Evolutionary conservation across 805 yeast species (phyloP).

Genomic region (Metschnikowia proteae): DNA sequence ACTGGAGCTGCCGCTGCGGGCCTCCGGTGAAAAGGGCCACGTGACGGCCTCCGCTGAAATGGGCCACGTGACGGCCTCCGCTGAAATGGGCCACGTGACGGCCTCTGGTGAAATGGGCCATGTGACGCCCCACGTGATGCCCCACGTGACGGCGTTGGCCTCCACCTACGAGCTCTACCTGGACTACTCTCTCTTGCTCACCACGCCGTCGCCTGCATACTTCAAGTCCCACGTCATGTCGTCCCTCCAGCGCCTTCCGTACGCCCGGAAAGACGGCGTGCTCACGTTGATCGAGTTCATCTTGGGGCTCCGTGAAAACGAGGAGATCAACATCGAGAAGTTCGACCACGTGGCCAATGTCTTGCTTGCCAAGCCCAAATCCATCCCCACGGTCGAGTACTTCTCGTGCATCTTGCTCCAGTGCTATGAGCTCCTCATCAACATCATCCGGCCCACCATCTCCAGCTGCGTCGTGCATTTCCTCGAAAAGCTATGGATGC

Average conservation of each 20-base stretch:
- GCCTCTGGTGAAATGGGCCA: slow-evolving; percentile 17
- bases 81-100: slow-evolving; percentile 34
- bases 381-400: slow-evolving; percentile 46
- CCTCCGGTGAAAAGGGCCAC: slow-evolving; percentile 14
- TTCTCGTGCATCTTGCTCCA: slow-evolving; percentile 61
- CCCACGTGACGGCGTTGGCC: slow-evolving; percentile 42
- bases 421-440: slow-evolving; percentile 52
- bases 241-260: slow-evolving; percentile 53
- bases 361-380: slow-evolving; percentile 58
- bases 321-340: slow-evolving; percentile 61
- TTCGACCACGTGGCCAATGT: slow-evolving; percentile 65
- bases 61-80: slow-evolving; percentile 30
- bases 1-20: too few species aligned
- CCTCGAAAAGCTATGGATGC: slow-evolving; percentile 47
- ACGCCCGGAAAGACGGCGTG: slow-evolving; percentile 62
- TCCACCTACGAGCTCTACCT: slow-evolving; percentile 66
- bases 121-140: slow-evolving; percentile 37
- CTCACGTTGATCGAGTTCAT: slow-evolving; percentile 70
- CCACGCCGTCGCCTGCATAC: slow-evolving; percentile 44
- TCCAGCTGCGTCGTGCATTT: slow-evolving; percentile 55
- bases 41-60: slow-evolving; percentile 13
- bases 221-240: slow-evolving; percentile 46
- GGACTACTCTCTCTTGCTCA: slow-evolving; percentile 54
- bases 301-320: slow-evolving; percentile 71
- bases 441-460: slow-evolving; percentile 59